Percentiles rank a stretch among this genome's conserved stretches.
Conservation (phyloP, 192 early-diverging fungal genomes). For the Backusella psychrophila region DNA sequence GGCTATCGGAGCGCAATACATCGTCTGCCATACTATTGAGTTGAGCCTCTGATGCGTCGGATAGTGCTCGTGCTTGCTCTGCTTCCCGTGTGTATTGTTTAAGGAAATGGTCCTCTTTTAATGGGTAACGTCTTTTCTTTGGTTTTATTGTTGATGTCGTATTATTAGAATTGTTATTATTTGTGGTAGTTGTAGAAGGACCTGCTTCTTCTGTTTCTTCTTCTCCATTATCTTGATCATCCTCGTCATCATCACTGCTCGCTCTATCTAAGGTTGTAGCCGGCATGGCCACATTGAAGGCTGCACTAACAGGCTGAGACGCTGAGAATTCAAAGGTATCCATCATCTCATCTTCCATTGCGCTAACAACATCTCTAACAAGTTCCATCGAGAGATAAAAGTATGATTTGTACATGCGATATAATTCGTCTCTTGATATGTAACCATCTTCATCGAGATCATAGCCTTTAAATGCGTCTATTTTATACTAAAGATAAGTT, state of each 20-base stretch:
- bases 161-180: background rate
- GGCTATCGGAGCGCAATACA: background rate
- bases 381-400: conserved; percentile 88
- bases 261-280: conserved; percentile 30
- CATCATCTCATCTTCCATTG: conserved; percentile 88
- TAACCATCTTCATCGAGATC: conserved; percentile 86
- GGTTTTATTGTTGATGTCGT: background rate
- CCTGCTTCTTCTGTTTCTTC: conserved; percentile 1
- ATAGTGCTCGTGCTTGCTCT: background rate
- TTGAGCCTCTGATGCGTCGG: background rate
- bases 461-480: conserved; percentile 88
- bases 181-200: background rate
- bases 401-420: conserved; percentile 90
- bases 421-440: conserved; percentile 82
- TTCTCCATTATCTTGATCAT: background rate
- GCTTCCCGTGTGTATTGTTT: conserved; percentile 18
- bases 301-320: conserved; percentile 83
- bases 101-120: conserved; percentile 25
- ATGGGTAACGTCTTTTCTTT: conserved; percentile 4
- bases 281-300: conserved; percentile 85
- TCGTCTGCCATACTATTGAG: background rate
- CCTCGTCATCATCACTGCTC: conserved; percentile 7
- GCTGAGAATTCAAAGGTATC: conserved; percentile 78
- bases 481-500: background rate
- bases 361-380: conserved; percentile 84